Conservation (phyloP, 2,329 filamentous ascomycete genomes). For the Clonostachys chloroleuca region DNA sequence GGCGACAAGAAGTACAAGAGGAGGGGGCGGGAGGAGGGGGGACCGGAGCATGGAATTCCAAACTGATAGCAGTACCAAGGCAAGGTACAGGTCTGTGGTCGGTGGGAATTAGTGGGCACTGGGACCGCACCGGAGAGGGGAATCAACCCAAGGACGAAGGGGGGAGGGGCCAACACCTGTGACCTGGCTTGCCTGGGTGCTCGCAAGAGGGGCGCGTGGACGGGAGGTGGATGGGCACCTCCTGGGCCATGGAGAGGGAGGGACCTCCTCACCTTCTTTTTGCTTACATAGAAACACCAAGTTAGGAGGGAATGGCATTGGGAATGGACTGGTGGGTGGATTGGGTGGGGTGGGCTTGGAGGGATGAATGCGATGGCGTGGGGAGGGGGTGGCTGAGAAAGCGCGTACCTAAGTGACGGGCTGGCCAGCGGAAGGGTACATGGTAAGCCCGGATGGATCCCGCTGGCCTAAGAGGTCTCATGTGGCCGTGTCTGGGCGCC, state of each 20-base stretch:
- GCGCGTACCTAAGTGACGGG: not conserved
- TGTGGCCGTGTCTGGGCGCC: constrained; percentile 15
- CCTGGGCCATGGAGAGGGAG: not conserved
- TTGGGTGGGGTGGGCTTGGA: not conserved
- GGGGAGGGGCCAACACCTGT: constrained; percentile 2
- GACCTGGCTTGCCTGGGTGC: not conserved
- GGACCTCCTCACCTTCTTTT: too few species aligned
- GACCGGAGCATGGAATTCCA: not conserved
- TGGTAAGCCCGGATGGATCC: not conserved
- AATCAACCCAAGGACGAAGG: not conserved
- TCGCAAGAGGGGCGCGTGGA: not conserved
- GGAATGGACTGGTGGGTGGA: not conserved
- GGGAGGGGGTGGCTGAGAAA: constrained; percentile 5
- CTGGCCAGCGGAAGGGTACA: not conserved
- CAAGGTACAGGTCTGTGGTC: not conserved
- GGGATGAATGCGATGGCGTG: not conserved
- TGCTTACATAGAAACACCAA: not conserved
- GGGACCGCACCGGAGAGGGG: not conserved
- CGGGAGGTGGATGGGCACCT: not conserved
- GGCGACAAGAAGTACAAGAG: constrained; percentile 3
- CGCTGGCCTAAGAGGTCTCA: constrained; percentile 1
- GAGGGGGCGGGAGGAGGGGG: constrained; percentile 2
- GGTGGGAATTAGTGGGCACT: not conserved
- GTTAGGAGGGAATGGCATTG: not conserved
- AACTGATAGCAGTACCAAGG: not conserved